Base-by-base conservation (phyloP, 78 protist genomes). In the Monocercomonoides exilis region DNA sequence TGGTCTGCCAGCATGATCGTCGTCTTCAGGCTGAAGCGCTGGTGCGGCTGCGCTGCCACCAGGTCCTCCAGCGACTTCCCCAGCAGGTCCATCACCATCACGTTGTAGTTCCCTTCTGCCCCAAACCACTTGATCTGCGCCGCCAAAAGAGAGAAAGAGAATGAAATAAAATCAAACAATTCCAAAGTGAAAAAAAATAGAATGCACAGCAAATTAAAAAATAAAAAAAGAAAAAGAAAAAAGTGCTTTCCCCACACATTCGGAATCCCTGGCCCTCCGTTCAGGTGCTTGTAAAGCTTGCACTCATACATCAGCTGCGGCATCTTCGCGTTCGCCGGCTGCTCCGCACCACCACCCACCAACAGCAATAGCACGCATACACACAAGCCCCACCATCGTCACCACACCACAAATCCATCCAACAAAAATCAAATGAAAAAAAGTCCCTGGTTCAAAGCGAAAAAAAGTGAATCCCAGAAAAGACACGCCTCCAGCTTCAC, bases 41-140 rank as follows among this genome's bases (percentile, higher is more conserved):
- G 11, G n/a, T n/a, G n/a, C 11, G 6, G n/a, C 45, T 6, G 41
- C 11, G 6, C 11, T 80, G 6, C n/a, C 34, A 36, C 11, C n/a
- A 96, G 93, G 88, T 96, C 98, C 43, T 97, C 99, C 84, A 98
- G 92, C 44, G 93, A 85, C 45, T 98, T 98, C 5, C 99, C 99
- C 29, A 97, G 91, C 2, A 98, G 91, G 64, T 97, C 99, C 92
- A 96, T 95, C 36, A 97, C 85, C 93, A 93, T 90, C 32, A 93
- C 94, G 38, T 91, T 91, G 90, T 89, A 91, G 43, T 93, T 91
- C 4, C 98, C 99, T 44, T 97, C 99, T 1, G 91, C 88, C 1
- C 99, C 99, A 88, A 77, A 96, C 96, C 98, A 98, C 21, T 54
- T 54, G 21, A 54, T 54, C 70, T 54, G 70, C 38, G 21, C 11